These are phyloP conservation scores for Ramularia collo-cygni DNA, from an alignment of 2,329 filamentous ascomycete species.

Conservation along the genomic window DNA sequence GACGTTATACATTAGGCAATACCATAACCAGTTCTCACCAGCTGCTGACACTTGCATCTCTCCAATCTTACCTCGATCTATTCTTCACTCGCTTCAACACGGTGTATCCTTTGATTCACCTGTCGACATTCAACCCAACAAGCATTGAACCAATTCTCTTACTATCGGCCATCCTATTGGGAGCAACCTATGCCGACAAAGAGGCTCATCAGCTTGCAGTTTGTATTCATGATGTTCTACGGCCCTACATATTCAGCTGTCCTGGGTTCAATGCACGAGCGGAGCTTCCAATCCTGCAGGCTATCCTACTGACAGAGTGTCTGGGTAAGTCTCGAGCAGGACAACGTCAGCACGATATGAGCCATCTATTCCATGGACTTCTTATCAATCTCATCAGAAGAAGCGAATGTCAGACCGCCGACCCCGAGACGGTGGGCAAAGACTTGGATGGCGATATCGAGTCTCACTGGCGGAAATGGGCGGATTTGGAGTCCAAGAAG, in stretches of 20 bases:
- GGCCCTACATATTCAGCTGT: slow-evolving; percentile 54
- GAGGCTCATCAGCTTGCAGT: slow-evolving; percentile 55
- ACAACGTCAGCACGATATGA: slow-evolving; percentile 57
- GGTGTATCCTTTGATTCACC: slow-evolving; percentile 53
- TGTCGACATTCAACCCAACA: slow-evolving; percentile 49
- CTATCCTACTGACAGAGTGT: slow-evolving; percentile 56
- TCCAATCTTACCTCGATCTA: slow-evolving; percentile 52
- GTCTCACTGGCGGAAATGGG: slow-evolving; percentile 47
- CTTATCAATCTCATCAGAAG: slow-evolving; percentile 50
- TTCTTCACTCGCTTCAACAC: slow-evolving; percentile 57
- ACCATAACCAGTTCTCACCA: no score
- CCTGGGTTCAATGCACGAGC: slow-evolving; percentile 52
- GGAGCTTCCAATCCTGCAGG: slow-evolving; percentile 55
- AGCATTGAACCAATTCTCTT: slow-evolving; percentile 48
- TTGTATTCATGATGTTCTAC: slow-evolving; percentile 54
- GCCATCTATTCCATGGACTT: slow-evolving; percentile 52
- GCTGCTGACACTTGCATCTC: slow-evolving; percentile 43
- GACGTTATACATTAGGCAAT: no score
- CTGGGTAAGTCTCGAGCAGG: slow-evolving; percentile 58
- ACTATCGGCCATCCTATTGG: slow-evolving; percentile 50
- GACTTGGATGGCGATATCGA: slow-evolving; percentile 33
- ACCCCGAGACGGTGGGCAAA: slow-evolving; percentile 32
- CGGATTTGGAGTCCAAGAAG: slow-evolving; percentile 53
- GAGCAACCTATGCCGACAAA: slow-evolving; percentile 55
- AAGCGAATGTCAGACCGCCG: slow-evolving; percentile 45